phyloP scores from a whole-genome alignment of 192 early-diverging fungal genomes.

The Gonapodya prolifera region DNA sequence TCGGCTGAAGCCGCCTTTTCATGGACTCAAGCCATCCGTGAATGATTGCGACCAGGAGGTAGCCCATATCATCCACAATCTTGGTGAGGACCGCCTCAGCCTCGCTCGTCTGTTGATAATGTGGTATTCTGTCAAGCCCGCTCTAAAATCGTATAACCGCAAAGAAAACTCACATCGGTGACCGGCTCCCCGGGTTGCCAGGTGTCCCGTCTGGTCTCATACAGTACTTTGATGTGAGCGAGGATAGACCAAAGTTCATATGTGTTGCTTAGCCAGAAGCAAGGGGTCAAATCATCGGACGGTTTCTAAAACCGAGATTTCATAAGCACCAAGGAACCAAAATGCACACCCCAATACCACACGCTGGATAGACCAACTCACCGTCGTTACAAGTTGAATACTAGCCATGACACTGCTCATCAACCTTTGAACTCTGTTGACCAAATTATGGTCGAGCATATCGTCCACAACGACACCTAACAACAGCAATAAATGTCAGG shows the following conservation, averaged over 20 bases:
- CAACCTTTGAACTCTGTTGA: slow-evolving; percentile 70
- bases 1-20: slow-evolving; percentile 86
- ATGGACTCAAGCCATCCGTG: slow-evolving; percentile 98
- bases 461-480: slow-evolving; percentile 53
- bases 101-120: slow-evolving; percentile 30
- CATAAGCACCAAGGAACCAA: slow-evolving; percentile 23
- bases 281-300: slow-evolving; percentile 68
- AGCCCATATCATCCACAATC: slow-evolving; percentile 80
- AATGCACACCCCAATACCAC: slow-evolving; percentile 23
- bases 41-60: slow-evolving; percentile 87
- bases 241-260: slow-evolving; percentile 54
- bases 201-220: not conserved
- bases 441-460: slow-evolving; percentile 74
- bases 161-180: slow-evolving; percentile 30
- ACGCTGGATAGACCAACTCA: slow-evolving; percentile 31
- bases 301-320: slow-evolving; percentile 28
- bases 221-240: not conserved
- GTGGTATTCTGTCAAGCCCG: too few relatives aligned
- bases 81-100: slow-evolving; percentile 72
- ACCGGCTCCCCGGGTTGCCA: not conserved
- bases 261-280: slow-evolving; percentile 97
- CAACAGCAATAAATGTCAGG: not conserved
- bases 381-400: slow-evolving; percentile 36
- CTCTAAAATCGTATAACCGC: slow-evolving; percentile 74
- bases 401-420: slow-evolving; percentile 74